phyloP scores from a whole-genome alignment of 192 early-diverging fungal species.

The Allomyces arbusculus region DNA sequence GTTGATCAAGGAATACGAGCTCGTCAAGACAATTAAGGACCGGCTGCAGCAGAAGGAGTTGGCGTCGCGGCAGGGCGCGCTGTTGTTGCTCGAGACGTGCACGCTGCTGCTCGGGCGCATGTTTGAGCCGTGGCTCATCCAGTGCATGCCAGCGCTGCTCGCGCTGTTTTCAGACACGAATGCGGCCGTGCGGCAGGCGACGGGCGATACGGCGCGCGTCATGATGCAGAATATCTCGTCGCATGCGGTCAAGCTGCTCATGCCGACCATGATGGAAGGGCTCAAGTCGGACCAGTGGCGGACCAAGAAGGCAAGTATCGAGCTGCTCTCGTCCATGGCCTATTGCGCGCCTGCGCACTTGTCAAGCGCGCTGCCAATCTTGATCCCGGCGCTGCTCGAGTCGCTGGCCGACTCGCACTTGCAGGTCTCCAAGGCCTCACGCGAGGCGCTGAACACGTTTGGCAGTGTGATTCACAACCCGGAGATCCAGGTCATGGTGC shows the following conservation, averaged over 20 bases:
- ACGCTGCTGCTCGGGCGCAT: slow-evolving; percentile 63
- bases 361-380: slow-evolving; percentile 64
- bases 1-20: slow-evolving; percentile 66
- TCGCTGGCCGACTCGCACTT: slow-evolving; percentile 82
- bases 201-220: slow-evolving; percentile 62
- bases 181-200: slow-evolving; percentile 72
- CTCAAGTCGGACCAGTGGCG: slow-evolving; percentile 81
- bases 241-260: slow-evolving; percentile 88
- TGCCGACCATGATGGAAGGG: slow-evolving; percentile 74
- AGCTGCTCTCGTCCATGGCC: slow-evolving; percentile 87
- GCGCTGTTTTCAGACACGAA: slow-evolving; percentile 70
- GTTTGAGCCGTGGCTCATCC: slow-evolving; percentile 93
- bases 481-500: slow-evolving; percentile 84
- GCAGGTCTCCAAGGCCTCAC: slow-evolving; percentile 72
- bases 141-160: slow-evolving; percentile 74
- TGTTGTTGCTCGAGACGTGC: slow-evolving; percentile 85
- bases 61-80: slow-evolving; percentile 68
- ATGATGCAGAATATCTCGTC: slow-evolving; percentile 91
- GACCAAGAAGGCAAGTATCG: slow-evolving; percentile 90
- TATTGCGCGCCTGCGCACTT: slow-evolving; percentile 90
- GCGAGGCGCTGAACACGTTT: slow-evolving; percentile 62
- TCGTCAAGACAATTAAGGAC: slow-evolving; percentile 65
- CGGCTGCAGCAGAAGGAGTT: slow-evolving; percentile 59
- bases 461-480: slow-evolving; percentile 96
- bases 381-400: slow-evolving; percentile 79